A percentile compares a stretch with the other conserved stretches of the same genome.
phyloP scores from a whole-genome alignment of 768 basidiomycete genomes.

The Gelatoporia subvermispora region DNA sequence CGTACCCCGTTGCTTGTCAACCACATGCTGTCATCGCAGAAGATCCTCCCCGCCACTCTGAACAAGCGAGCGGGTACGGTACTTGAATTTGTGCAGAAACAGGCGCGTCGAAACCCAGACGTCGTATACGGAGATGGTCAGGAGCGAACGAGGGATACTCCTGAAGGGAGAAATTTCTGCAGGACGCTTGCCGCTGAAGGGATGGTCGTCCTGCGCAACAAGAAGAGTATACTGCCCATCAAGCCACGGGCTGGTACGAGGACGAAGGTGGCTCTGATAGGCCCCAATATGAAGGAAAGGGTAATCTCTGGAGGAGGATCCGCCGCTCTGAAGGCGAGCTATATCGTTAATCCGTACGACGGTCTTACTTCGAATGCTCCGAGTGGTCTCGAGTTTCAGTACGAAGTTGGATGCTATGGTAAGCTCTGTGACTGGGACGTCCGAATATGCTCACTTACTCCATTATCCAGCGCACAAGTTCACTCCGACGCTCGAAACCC shows the following conservation, averaged over 20 bases:
- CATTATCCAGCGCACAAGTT: conserved; percentile 52
- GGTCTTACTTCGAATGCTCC: conserved; percentile 51
- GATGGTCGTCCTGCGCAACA: conserved; percentile 67
- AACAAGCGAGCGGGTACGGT: conserved; percentile 48
- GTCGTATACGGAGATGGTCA: conserved; percentile 58
- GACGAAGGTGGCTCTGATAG: conserved; percentile 58
- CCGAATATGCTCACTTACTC: neutral
- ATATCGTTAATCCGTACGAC: conserved; percentile 59
- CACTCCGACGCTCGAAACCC: conserved; percentile 62
- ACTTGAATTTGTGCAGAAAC: conserved; percentile 52
- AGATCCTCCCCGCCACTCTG: conserved; percentile 41
- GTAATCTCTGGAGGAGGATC: conserved; percentile 77
- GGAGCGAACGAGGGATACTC: conserved; percentile 51
- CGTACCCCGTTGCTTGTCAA: conserved; percentile 31
- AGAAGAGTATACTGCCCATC: conserved; percentile 50
- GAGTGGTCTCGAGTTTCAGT: conserved; percentile 43
- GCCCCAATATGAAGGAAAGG: conserved; percentile 60
- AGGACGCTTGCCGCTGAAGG: conserved; percentile 55
- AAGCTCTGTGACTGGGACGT: conserved; percentile 12
- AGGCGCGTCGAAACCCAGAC: conserved; percentile 50
- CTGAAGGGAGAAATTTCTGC: conserved; percentile 47
- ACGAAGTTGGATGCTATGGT: conserved; percentile 66
- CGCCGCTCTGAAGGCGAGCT: conserved; percentile 59
- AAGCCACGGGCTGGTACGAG: conserved; percentile 23
- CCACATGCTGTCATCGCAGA: conserved; percentile 43